Evolutionary conservation across 2,329 filamentous ascomycete species (phyloP).

Genomic region (Hortaea sp.): DNA sequence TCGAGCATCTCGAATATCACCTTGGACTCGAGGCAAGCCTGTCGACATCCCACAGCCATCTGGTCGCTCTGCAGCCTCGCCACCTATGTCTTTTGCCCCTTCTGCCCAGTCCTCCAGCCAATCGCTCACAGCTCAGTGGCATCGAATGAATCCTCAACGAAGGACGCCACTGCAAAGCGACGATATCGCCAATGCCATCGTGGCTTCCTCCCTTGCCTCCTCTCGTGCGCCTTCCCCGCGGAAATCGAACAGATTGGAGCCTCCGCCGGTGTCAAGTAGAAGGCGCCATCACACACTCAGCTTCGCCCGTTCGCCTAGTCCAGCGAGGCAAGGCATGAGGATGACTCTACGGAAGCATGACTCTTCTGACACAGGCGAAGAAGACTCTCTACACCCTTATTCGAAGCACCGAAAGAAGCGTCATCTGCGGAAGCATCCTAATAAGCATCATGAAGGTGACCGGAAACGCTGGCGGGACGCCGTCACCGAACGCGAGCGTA

Average conservation of each 20-base stretch:
- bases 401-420: conserved; percentile 49
- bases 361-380: conserved; percentile 30
- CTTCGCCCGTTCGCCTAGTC: conserved; percentile 33
- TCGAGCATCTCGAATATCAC: not conserved
- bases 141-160: conserved; percentile 25
- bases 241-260: conserved; percentile 29
- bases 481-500: conserved; percentile 62
- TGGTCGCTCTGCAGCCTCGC: conserved; percentile 1
- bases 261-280: conserved; percentile 25
- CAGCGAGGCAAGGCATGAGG: conserved; percentile 44
- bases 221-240: conserved; percentile 28
- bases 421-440: conserved; percentile 49
- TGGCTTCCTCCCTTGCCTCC: conserved; percentile 64
- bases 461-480: conserved; percentile 68
- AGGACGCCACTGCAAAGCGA: conserved; percentile 44
- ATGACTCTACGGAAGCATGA: conserved; percentile 53
- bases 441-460: conserved; percentile 63
- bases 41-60: not conserved
- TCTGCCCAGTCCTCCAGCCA: conserved; percentile 12
- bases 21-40: not conserved
- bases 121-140: conserved; percentile 24
- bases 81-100: conserved; percentile 10
- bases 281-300: conserved; percentile 16
- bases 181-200: conserved; percentile 62
- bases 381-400: conserved; percentile 38